These are phyloP conservation scores for Parachaetomium inaequale DNA, from an alignment of 495 filamentous ascomycete genomes.

Conservation along the genomic window DNA sequence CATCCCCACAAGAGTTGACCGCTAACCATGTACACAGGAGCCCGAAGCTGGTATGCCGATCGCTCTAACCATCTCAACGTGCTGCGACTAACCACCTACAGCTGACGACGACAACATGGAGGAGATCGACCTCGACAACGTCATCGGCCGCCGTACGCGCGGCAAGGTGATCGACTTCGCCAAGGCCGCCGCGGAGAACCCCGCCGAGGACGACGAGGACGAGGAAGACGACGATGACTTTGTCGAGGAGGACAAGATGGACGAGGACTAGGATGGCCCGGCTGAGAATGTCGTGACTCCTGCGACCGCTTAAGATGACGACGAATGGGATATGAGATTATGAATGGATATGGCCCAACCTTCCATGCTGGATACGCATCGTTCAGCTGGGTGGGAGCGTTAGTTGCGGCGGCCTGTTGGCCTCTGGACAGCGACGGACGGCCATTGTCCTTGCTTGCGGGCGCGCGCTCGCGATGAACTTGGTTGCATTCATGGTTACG, in stretches of 20 bases:
- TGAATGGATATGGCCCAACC: constrained; percentile 11
- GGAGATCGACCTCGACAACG: constrained; percentile 85
- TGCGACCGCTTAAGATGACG: neutral
- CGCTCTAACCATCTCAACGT: neutral
- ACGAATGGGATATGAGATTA: constrained; percentile 13
- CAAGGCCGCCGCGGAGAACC: constrained; percentile 68
- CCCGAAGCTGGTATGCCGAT: constrained; percentile 44
- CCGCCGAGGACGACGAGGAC: constrained; percentile 68
- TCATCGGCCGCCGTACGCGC: constrained; percentile 87
- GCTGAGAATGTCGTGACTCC: neutral
- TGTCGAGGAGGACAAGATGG: constrained; percentile 41
- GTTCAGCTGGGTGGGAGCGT: neutral
- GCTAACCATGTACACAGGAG: constrained; percentile 31
- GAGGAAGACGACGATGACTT: constrained; percentile 72
- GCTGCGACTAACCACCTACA: constrained; percentile 13
- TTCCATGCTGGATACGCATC: constrained; percentile 5
- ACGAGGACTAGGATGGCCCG: neutral
- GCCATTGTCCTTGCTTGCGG: neutral
- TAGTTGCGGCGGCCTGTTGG: neutral
- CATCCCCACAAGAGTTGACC: constrained; percentile 5
- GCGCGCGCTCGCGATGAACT: neutral
- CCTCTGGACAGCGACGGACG: neutral
- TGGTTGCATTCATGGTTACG: neutral
- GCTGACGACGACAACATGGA: constrained; percentile 75
- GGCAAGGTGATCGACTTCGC: constrained; percentile 78